phyloP scores from a whole-genome alignment of 2,329 filamentous ascomycete genomes.

The Phyllosticta capitalensis region DNA sequence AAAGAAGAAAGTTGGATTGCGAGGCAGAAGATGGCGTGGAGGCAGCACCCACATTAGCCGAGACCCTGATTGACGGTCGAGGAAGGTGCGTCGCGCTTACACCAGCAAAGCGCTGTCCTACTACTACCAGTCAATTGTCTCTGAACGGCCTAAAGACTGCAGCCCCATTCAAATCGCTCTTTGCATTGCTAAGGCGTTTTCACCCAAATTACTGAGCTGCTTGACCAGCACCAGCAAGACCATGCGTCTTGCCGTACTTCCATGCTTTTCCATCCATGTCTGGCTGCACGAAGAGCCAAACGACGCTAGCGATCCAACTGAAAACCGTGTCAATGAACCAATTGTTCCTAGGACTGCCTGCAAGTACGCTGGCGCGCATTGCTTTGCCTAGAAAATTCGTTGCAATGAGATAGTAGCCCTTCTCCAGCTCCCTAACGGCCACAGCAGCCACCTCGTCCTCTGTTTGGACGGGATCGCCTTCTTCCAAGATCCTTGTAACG shows the following conservation, averaged over 20 bases:
- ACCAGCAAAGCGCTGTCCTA: too few species aligned
- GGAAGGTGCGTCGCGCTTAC: too few species aligned
- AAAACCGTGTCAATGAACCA: slow-evolving; percentile 45
- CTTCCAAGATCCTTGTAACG: slow-evolving; percentile 70
- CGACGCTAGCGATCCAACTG: slow-evolving; percentile 43
- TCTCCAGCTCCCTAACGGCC: slow-evolving; percentile 66
- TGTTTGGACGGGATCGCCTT: slow-evolving; percentile 68
- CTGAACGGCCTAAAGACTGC: too few species aligned
- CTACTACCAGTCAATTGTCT: too few species aligned
- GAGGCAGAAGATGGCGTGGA: too few species aligned
- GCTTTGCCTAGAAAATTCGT: slow-evolving; percentile 62
- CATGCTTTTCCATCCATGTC: slow-evolving; percentile 49
- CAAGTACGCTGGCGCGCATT: slow-evolving; percentile 54
- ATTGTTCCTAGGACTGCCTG: slow-evolving; percentile 44
- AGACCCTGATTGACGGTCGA: too few species aligned
- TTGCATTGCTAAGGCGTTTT: not conserved
- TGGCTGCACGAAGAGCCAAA: slow-evolving; percentile 48
- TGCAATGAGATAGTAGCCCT: slow-evolving; percentile 68
- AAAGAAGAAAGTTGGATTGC: too few species aligned
- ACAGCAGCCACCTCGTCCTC: slow-evolving; percentile 66
- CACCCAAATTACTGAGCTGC: not conserved
- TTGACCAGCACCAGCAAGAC: slow-evolving; percentile 16
- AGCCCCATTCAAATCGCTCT: too few species aligned
- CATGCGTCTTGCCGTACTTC: slow-evolving; percentile 48
- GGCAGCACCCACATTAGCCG: too few species aligned